Conservation (phyloP, 352 stramenopile genomes). For the Globisporangium nagaii region DNA sequence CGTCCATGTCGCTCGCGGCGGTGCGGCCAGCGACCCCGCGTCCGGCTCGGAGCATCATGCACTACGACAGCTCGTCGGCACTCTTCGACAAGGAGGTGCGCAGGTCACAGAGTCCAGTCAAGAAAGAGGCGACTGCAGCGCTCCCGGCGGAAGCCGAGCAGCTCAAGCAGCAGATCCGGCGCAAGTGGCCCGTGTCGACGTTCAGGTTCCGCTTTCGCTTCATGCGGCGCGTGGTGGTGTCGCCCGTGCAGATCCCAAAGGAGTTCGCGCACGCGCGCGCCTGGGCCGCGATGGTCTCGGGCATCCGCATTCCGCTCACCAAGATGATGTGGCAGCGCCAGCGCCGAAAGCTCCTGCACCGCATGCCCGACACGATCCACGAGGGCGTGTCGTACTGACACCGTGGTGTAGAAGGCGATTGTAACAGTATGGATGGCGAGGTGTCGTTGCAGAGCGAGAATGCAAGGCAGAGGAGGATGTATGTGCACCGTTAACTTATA, state of each 20-base stretch:
- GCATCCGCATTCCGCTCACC: slow-evolving; percentile 44
- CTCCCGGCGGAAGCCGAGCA: slow-evolving; percentile 6
- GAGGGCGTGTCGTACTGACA: slow-evolving; percentile 11
- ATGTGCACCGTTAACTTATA: no score
- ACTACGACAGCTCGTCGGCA: neutral
- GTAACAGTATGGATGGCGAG: no score
- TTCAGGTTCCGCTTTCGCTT: slow-evolving; percentile 35
- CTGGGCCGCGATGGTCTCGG: slow-evolving; percentile 37
- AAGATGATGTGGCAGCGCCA: slow-evolving; percentile 36
- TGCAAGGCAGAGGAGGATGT: no score
- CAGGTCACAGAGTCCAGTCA: neutral
- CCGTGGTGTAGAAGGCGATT: no score
- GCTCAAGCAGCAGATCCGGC: slow-evolving; percentile 14
- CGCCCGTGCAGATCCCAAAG: slow-evolving; percentile 34
- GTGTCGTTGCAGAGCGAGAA: no score
- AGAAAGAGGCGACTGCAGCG: neutral
- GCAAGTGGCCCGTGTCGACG: slow-evolving; percentile 11
- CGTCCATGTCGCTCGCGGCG: neutral
- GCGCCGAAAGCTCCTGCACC: slow-evolving; percentile 23
- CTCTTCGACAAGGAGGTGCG: neutral
- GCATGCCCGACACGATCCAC: slow-evolving; percentile 33
- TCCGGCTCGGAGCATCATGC: neutral
- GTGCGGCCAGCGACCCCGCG: slow-evolving; percentile 1
- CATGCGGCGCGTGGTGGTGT: slow-evolving; percentile 31
- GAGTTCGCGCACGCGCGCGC: slow-evolving; percentile 26